Evolutionary conservation across 345 rosid genomes (phyloP), one percentile per base, ranked within the genome.

Genomic region (Acer saccharum): DNA sequence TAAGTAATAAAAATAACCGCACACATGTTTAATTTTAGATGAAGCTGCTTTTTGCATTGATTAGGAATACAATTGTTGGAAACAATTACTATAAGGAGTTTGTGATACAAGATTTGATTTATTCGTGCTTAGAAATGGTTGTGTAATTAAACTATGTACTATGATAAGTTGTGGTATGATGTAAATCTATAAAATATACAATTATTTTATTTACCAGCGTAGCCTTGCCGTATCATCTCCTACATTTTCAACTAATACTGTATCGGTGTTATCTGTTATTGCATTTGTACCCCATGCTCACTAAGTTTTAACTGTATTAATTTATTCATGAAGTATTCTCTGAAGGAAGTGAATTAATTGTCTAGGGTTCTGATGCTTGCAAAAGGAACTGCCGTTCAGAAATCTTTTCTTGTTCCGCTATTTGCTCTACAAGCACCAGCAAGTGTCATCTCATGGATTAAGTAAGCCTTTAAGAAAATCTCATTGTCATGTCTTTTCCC

Each of bases 401-500:
- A 93, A 83, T 84, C 91, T 27, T 89, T 96, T 76, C 84, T 96
- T 75, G 98, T 89, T 82, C 99, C 97, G 0, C 68, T 96, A 52
- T 83, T 96, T 10, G 95, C 91, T 74, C 83, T 96, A 35, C 93
- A 87, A 76, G 97, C 98, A 63, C 98, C 99, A 13, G 41, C 87
- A 12, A 65, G 17, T 76, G 64, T 96, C 71, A 70, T 93, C 78
- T 81, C 98, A 72, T 93, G 99, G 99, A 88, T 89, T 13, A 93
- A 92, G 98, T 96, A 84, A 83, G 90, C 65, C 20, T 70, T 60
- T 72, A 14, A 5, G 16, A n/a, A n/a, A 18, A 63, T 17, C 16
- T 12, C 10, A 35, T 13, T 32, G 63, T 39, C 32, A 27, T 65
- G 16, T 46, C 16, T 12, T 21, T 9, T 23, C 6, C 21, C 17